Conservation (phyloP, 129 eudicot genomes). For the Flaveria robusta region DNA sequence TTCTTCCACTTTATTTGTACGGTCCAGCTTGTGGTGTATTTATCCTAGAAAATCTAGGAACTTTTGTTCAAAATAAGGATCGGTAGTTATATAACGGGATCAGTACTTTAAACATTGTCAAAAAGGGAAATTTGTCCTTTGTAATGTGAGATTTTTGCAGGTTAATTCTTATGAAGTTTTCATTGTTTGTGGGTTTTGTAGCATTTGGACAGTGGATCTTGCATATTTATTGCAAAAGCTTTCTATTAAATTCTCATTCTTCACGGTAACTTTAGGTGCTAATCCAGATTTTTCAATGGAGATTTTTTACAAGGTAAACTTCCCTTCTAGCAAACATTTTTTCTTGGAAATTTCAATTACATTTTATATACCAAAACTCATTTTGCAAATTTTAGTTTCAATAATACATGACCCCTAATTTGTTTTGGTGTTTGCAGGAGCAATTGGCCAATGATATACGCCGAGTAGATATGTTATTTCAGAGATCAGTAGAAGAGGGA, state of each 20-base stretch:
- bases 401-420: not conserved
- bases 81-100: too few species aligned
- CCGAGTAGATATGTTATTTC: conserved; percentile 85
- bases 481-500: conserved; percentile 83
- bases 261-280: conserved; percentile 94
- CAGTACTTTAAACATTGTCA: not conserved
- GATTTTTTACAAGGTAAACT: conserved; percentile 82
- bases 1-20: too few species aligned
- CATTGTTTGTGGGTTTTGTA: conserved; percentile 43
- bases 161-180: conserved; percentile 16
- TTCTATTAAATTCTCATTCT: conserved; percentile 76
- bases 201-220: conserved; percentile 99
- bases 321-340: conserved; percentile 5
- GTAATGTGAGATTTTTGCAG: not conserved
- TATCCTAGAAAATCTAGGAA: too few species aligned
- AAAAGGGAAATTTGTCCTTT: not conserved
- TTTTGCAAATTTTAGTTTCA: not conserved
- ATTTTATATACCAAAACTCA: not conserved
- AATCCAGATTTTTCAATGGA: conserved; percentile 88
- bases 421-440: conserved; percentile 55
- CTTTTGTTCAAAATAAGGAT: too few species aligned
- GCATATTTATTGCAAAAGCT: conserved; percentile 89
- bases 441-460: conserved; percentile 78
- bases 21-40: too few species aligned
- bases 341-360: not conserved